phyloP scores from a whole-genome alignment of 1,139 yeast genomes.

The Pichia sp. region DNA sequence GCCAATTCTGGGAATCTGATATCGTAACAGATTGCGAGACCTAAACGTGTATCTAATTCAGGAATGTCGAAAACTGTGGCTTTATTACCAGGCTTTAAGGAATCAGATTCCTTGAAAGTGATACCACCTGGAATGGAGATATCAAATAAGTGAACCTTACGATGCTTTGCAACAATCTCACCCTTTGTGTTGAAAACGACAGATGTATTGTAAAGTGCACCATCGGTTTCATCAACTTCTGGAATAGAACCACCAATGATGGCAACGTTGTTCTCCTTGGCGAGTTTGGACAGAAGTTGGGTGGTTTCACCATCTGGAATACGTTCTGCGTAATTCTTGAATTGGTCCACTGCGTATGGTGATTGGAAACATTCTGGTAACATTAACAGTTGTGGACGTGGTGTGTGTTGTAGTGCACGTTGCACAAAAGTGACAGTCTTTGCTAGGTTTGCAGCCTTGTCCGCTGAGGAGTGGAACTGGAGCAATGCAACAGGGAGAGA shows the following conservation, averaged over 20 bases:
- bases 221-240: slow-evolving; percentile 46
- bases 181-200: slow-evolving; percentile 68
- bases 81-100: slow-evolving; percentile 70
- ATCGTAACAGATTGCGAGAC: slow-evolving; percentile 90
- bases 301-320: slow-evolving; percentile 71
- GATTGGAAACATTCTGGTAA: slow-evolving; percentile 93
- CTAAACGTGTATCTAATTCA: slow-evolving; percentile 64
- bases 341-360: slow-evolving; percentile 84
- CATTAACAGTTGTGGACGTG: slow-evolving; percentile 50
- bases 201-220: slow-evolving; percentile 73
- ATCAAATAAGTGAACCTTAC: slow-evolving; percentile 86
- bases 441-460: slow-evolving; percentile 50
- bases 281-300: slow-evolving; percentile 51
- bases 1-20: slow-evolving; percentile 91
- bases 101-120: slow-evolving; percentile 73
- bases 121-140: slow-evolving; percentile 88
- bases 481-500: slow-evolving; percentile 57
- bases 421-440: slow-evolving; percentile 45
- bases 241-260: slow-evolving; percentile 92
- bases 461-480: slow-evolving; percentile 69
- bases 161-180: slow-evolving; percentile 70
- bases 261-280: slow-evolving; percentile 51
- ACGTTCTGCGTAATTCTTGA: slow-evolving; percentile 74
- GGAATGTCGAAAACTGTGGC: slow-evolving; percentile 70
- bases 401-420: slow-evolving; percentile 43